Percentiles rank a stretch among this genome's conserved stretches.
Conservation (phyloP, 257 asterid genomes). For the Solanum chmielewskii region DNA sequence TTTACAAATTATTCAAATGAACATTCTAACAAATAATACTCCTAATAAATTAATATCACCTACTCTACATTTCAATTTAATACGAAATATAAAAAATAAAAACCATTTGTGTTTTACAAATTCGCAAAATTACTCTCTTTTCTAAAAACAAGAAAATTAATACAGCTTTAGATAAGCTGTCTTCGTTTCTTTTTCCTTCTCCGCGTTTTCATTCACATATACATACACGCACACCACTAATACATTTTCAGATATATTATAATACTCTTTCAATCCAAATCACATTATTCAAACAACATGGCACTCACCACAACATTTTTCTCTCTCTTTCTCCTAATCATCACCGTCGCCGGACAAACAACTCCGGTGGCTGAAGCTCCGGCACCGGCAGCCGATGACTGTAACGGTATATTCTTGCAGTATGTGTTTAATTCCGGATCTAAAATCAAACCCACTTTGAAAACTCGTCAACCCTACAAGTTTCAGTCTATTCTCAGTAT, state of each 20-base stretch:
- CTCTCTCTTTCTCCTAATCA: not conserved
- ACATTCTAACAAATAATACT: not conserved
- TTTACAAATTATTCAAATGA: not conserved
- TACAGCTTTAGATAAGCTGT: constrained; percentile 56
- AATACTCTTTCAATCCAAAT: constrained; percentile 11
- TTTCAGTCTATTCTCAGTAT: constrained; percentile 50
- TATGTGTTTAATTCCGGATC: constrained; percentile 36
- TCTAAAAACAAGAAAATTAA: not conserved
- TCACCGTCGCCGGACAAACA: constrained; percentile 2
- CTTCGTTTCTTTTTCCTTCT: constrained; percentile 30
- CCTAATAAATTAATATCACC: not conserved
- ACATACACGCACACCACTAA: not conserved
- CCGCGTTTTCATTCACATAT: not conserved
- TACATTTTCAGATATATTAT: not conserved
- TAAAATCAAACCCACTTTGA: constrained; percentile 42
- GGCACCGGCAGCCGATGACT: constrained; percentile 36
- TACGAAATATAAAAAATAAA: not conserved
- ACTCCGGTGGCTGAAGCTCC: constrained; percentile 25
- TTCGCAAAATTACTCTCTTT: not conserved
- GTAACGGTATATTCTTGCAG: constrained; percentile 55
- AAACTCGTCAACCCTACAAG: constrained; percentile 46
- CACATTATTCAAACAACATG: constrained; percentile 18
- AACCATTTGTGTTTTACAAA: not conserved
- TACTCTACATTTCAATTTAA: not conserved
- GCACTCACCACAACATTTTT: constrained; percentile 1